Base-by-base conservation (phyloP, 106 monocot species). In the Narthecium ossifragum region DNA sequence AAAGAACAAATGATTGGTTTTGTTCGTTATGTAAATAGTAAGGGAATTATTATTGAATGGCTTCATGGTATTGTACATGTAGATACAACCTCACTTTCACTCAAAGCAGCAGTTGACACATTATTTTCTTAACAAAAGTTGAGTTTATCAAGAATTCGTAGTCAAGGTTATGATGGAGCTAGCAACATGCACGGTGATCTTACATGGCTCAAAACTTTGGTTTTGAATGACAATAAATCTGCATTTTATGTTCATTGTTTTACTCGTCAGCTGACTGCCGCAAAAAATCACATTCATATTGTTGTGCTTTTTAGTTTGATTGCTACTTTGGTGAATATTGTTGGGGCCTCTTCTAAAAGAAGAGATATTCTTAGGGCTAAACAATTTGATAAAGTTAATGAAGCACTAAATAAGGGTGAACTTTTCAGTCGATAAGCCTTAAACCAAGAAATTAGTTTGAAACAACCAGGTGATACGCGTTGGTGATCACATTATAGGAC, bases 1-100 rank as follows among this genome's bases (percentile, higher is more conserved):
- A 62, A 70, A 53, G 49, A 69, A 14, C 59, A 71, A 25, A 71
- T 71, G 29, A 6, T 6, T 33, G 31, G 63, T 46, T 41, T 47
- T 26, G 49, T 50, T 11, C 20, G 51, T 12, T 69, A 51, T 60
- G 59, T 69, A 6, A 24, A 69, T 51, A 60, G 11, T 2, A 7
- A n/a, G 13, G 46, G 69, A n/a, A 9, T 9, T n/a, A 38, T 51
- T 2, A 51, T 60, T 4, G 59, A 59, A 31, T 0, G 32, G 10
- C n/a, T n/a, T n/a, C n/a, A n/a, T n/a, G n/a, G n/a, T n/a, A n/a
- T n/a, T n/a, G n/a, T n/a, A n/a, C n/a, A n/a, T n/a, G n/a, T n/a
- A n/a, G n/a, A n/a, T n/a, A n/a, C n/a, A n/a, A n/a, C n/a, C n/a
- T n/a, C n/a, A n/a, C n/a, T n/a, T n/a, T n/a, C n/a, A n/a, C n/a